Conservation (phyloP, 495 filamentous ascomycete genomes). For the Aspergillus panamensis region DNA sequence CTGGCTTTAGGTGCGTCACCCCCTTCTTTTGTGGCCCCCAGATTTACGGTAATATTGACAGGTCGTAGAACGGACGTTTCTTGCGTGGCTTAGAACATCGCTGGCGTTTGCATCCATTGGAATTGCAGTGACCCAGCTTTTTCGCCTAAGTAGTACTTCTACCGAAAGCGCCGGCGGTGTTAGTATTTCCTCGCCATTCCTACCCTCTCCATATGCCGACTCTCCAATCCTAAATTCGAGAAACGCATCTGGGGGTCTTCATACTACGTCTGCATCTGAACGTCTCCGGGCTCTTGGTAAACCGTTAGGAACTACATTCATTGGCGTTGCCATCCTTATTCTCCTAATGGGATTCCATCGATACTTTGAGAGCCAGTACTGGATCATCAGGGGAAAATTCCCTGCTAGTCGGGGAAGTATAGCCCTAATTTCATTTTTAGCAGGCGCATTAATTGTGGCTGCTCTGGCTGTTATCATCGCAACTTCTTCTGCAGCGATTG, state of each 20-base stretch:
- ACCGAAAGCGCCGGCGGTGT: conserved; percentile 6
- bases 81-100: conserved; percentile 95
- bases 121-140: conserved; percentile 93
- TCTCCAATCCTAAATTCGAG: conserved; percentile 13
- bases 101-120: conserved; percentile 95
- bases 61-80: conserved; percentile 81
- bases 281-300: conserved; percentile 79
- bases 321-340: conserved; percentile 80
- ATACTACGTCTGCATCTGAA: conserved; percentile 14
- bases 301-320: conserved; percentile 88
- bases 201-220: conserved; percentile 25
- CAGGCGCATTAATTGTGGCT: conserved; percentile 66
- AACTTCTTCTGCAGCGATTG: conserved; percentile 54
- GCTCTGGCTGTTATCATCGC: conserved; percentile 68
- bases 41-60: conserved; percentile 7
- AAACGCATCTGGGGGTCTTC: conserved; percentile 31
- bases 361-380: conserved; percentile 67
- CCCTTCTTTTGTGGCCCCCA: conserved; percentile 5
- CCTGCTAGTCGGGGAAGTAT: conserved; percentile 88
- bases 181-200: conserved; percentile 19
- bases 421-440: conserved; percentile 67
- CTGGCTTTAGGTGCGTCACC: conserved; percentile 74
- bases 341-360: conserved; percentile 78
- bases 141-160: conserved; percentile 75
- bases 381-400: conserved; percentile 91